Evolutionary conservation across 176 grass and related monocot species (phyloP), one percentile per base, ranked within the genome.

Genomic region (Rhipidocladum racemiflorum): DNA sequence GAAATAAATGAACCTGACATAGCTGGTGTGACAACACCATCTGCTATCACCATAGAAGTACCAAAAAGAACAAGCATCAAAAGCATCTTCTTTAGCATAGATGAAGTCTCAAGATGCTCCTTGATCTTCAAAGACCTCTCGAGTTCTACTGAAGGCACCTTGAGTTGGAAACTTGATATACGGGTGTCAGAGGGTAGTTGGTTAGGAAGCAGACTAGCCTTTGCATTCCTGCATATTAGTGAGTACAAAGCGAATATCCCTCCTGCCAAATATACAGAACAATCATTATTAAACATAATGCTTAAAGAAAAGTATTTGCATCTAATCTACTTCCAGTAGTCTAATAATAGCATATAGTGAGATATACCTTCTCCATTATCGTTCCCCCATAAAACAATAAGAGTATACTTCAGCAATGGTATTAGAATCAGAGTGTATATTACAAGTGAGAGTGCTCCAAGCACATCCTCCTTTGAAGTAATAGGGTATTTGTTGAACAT

Each of bases 161-260:
- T 93, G 36, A 99, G 87, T 61, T 94, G 84, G 70, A 99, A 99
- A 90, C 91, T 93, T 67, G 96, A 91, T 80, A 99, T 99, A 46
- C 83, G 92, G 73, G 90, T 63, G 89, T 99, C 96, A 76, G 96
- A 99, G 74, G 91, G 88, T 63, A 99, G 53, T 70, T 99, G 96
- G 74, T 99, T 91, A 68, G 92, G 96, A 72, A 99, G 89, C 49
- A 99, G 80, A 75, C 87, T 95, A 51, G 91, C 96, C 85, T 93
- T 93, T 76, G 92, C 90, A 84, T 95, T 93, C 83, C 96, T 91
- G 78, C 96, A 99, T 84, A 99, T 99, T 85, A 95, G 85, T 12
- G 92, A 99, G 84, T 99, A 99, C 54, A 99, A 86, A 78, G 96
- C 96, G 90, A 99, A 99, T 67, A 79, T 99, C n/a, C 96, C 96